Base-by-base conservation (phyloP, 75 land plant species). In the Larix kaempferi region DNA sequence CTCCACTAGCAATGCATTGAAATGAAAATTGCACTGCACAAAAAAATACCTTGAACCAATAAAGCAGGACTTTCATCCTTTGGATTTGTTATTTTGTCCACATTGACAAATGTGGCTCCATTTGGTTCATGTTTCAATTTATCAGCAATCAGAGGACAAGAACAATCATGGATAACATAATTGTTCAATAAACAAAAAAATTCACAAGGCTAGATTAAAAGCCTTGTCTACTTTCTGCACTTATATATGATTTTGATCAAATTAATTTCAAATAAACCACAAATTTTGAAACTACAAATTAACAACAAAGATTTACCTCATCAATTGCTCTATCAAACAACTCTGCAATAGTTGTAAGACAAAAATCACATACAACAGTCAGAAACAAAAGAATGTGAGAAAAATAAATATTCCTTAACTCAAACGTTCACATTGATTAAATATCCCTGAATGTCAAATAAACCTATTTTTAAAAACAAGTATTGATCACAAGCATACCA, bases 261-360 rank as follows among this genome's bases (percentile, higher is more conserved):
- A 61, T 67, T 16, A 25, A 21, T 61, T 23, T 49, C 14, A 76
- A 56, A 77, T 13, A 55, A 75, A n/a, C n/a, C n/a, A n/a, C n/a
- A n/a, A n/a, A n/a, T n/a, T n/a, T n/a, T n/a, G n/a, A n/a, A n/a
- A 65, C 6, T 5, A 60, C 71, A 76, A 2, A 61, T 19, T 11
- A 37, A 19, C 49, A 73, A 56, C 21, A 26, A 75, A n/a, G 39
- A 14, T 13, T 76, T 79, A 96, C 99, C 99, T 97, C 99, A 87
- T 97, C 98, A 65, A 97, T 27, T 21, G 99, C 87, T 83, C 94
- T 97, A 74, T 97, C 99, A 73, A 97, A 84, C 58, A 97, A 77
- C 75, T 97, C 99, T 62, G 99, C 99, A n/a, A 97, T 80, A 13
- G 95, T 95, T 97, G 93, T 61, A 75, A 81, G 35, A 21, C 29